These are phyloP conservation scores for Poterioochromonas sp. DNA, from an alignment of 352 stramenopile species.

Conservation along the genomic window DNA sequence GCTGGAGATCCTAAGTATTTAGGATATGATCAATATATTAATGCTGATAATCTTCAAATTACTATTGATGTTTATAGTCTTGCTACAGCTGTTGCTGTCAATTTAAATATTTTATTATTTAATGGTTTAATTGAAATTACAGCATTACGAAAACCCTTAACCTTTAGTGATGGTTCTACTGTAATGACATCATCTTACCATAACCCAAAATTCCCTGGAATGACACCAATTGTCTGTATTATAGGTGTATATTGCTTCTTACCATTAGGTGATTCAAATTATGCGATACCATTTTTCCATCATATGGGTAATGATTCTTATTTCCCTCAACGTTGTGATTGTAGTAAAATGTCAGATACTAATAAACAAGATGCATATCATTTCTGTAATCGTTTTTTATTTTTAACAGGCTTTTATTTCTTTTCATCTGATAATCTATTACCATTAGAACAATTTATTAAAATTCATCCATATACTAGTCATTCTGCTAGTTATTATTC, in stretches of 20 bases:
- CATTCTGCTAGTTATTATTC: not conserved
- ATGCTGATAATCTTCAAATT: not conserved
- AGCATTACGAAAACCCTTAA: not conserved
- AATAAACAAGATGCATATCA: not conserved
- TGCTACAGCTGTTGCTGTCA: not conserved
- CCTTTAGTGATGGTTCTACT: not conserved
- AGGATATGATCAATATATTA: not conserved
- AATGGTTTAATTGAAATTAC: not conserved
- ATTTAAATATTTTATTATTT: not conserved
- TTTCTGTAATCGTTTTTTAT: slow-evolving; percentile 1
- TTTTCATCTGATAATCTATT: no score
- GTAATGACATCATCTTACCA: not conserved
- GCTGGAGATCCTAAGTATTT: not conserved
- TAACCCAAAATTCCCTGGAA: not conserved
- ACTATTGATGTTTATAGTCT: not conserved
- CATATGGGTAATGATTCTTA: not conserved
- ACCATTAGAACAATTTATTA: no score
- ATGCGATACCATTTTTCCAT: not conserved
- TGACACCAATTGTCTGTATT: not conserved
- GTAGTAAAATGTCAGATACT: not conserved
- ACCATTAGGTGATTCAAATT: no score
- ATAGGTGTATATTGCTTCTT: not conserved
- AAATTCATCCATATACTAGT: no score
- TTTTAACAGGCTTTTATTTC: not conserved
- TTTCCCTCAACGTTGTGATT: not conserved